phyloP scores from a whole-genome alignment of 202 grass and related monocot genomes.

The Digitaria exilis region DNA sequence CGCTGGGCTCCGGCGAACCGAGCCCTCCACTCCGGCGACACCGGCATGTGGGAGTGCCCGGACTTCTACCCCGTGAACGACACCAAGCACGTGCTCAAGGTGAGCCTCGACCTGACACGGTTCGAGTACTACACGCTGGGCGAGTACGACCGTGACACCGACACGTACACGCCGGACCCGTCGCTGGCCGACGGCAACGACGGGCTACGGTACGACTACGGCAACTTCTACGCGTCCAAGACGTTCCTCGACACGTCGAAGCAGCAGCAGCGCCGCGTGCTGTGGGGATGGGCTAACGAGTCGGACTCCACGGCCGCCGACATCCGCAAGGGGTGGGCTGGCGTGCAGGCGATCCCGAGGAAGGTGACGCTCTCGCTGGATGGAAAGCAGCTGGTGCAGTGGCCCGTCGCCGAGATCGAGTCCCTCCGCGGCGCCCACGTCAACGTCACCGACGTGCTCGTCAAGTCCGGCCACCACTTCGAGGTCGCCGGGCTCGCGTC shows the following conservation, averaged over 20 bases:
- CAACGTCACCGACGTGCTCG: conserved; percentile 27
- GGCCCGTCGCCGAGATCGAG: conserved; percentile 73
- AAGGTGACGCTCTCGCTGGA: conserved; percentile 55
- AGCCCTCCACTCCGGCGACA: conserved; percentile 54
- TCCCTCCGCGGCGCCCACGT: conserved; percentile 43
- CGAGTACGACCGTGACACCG: conserved; percentile 47
- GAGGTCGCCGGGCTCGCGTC: conserved; percentile 53
- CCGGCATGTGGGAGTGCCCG: conserved; percentile 91
- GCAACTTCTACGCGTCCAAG: conserved; percentile 89
- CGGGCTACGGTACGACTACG: conserved; percentile 62
- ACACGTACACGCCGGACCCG: conserved; percentile 62
- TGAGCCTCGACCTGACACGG: conserved; percentile 68
- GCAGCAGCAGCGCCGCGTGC: conserved; percentile 59
- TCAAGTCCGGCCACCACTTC: conserved; percentile 29
- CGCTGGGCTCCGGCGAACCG: conserved; percentile 48
- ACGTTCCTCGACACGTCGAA: conserved; percentile 65
- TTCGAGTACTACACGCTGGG: conserved; percentile 86
- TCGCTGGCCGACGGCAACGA: conserved; percentile 41
- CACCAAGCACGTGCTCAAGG: conserved; percentile 66
- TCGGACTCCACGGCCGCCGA: conserved; percentile 56
- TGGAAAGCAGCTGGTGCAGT: conserved; percentile 67
- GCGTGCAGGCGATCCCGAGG: conserved; percentile 71
- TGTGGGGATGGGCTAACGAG: conserved; percentile 83
- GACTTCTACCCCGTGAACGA: conserved; percentile 70
- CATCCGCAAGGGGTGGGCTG: conserved; percentile 66